A percentile compares a stretch with the other conserved stretches of the same genome.
phyloP scores from a whole-genome alignment of 2,329 filamentous ascomycete species.

The Clarireedia monteithiana region DNA sequence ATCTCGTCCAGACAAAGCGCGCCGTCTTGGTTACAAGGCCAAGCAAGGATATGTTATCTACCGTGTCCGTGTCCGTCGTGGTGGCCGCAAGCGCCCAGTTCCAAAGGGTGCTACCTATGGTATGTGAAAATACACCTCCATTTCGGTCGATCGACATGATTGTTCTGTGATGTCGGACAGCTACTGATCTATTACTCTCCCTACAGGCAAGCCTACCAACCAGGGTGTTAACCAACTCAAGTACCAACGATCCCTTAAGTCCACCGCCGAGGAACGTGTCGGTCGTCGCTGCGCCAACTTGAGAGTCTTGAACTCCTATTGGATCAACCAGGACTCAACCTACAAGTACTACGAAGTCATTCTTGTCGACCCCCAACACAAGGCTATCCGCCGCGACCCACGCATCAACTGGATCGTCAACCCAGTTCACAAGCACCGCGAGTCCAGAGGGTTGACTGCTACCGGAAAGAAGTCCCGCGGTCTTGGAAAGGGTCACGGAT shows the following conservation, averaged over 20 bases:
- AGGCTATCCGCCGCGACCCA: slow-evolving; percentile 97
- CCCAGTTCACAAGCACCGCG: slow-evolving; percentile 99
- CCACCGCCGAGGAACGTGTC: slow-evolving; percentile 99
- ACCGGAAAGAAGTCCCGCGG: slow-evolving; percentile 99
- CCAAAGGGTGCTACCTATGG: slow-evolving; percentile 98
- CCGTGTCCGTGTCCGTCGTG: slow-evolving; percentile 95
- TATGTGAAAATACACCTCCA: slow-evolving; percentile 42
- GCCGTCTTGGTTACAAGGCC: slow-evolving; percentile 99
- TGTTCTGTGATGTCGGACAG: background rate
- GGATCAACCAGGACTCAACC: slow-evolving; percentile 99
- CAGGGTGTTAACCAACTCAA: slow-evolving; percentile 99
- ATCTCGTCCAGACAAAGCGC: slow-evolving; percentile 98
- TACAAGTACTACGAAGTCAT: slow-evolving; percentile 99
- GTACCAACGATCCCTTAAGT: slow-evolving; percentile 98
- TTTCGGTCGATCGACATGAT: background rate
- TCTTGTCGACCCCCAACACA: slow-evolving; percentile 99
- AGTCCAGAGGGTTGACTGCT: slow-evolving; percentile 91
- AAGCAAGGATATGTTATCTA: slow-evolving; percentile 99
- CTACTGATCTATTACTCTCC: slow-evolving; percentile 10
- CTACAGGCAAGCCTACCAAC: slow-evolving; percentile 97
- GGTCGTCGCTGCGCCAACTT: slow-evolving; percentile 98
- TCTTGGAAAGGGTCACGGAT: slow-evolving; percentile 98
- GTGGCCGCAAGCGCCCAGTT: slow-evolving; percentile 95
- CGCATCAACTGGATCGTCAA: slow-evolving; percentile 99
- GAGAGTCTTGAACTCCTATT: slow-evolving; percentile 99